These are phyloP conservation scores for Tetrapisispora nanseiensis DNA, from an alignment of 805 yeast genomes.

Conservation along the genomic window DNA sequence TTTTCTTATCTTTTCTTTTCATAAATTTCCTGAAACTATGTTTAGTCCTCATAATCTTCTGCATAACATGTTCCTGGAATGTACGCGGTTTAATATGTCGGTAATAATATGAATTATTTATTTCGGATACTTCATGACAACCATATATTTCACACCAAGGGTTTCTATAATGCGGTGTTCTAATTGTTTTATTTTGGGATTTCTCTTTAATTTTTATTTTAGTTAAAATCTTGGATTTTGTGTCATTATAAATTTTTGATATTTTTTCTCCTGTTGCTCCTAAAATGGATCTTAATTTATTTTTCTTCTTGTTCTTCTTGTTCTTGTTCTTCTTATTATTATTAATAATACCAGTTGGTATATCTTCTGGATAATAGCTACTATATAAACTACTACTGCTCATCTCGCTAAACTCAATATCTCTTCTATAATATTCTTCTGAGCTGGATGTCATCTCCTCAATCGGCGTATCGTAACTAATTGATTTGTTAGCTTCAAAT, in stretches of 20 bases:
- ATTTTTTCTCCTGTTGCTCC: no score
- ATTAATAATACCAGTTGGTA: no score
- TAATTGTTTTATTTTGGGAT: not conserved
- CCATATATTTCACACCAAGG: not conserved
- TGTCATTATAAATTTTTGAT: no score
- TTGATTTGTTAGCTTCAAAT: no score
- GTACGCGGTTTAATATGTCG: not conserved
- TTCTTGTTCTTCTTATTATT: not conserved
- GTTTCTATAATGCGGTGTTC: not conserved
- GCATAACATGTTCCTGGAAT: not conserved
- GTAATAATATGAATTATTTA: not conserved
- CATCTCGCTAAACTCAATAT: no score
- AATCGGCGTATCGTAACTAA: no score
- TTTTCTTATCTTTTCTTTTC: not conserved
- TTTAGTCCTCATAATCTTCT: not conserved
- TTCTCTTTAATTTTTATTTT: not conserved
- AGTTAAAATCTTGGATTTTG: not conserved
- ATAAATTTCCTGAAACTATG: not conserved
- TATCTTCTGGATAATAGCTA: not conserved
- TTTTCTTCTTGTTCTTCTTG: not conserved
- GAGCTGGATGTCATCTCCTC: no score
- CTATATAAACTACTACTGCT: not conserved
- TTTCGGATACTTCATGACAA: not conserved
- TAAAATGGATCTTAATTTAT: no score
- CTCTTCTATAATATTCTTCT: no score